Evolutionary conservation across 2,329 filamentous ascomycete species (phyloP), one percentile per base, ranked within the genome.

Genomic region (Knufia fluminis): DNA sequence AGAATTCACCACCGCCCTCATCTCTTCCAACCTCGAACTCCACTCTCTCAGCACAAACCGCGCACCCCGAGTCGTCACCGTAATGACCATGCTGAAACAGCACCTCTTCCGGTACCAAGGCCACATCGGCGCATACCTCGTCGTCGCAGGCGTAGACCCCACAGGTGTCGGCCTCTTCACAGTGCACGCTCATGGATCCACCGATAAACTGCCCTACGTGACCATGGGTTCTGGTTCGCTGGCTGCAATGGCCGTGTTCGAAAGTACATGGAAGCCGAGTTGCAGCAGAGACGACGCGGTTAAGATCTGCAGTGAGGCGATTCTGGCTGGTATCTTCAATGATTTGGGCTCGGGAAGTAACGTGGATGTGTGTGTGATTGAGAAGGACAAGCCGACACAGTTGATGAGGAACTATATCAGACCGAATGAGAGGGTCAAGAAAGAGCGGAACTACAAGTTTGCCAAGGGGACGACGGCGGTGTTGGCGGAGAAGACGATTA

Each of bases 41-140:
- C 92, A 98, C 76, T 80, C 91, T 49, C 84, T 98, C 62, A 96
- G 89, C 50, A 97, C 92, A 24, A 91, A 91, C 69, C 91, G 92
- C 68, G 89, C 92, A 71, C 91, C 92, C 53, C 89, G 92, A 66
- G 94, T 98, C 60, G 90, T 96, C 59, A 98, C 92, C 55, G 94
- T 90, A 77, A 98, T 98, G 92, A 98, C 92, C 46, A 84, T 98
- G 76, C 83, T 98, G 58, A 98, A 98, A 78, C 92, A 98, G 74
- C 92, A 98, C 70, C 86, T 98, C 55, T 98, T 98, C 85, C 83
- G 86, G 62, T 87, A 98, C 77, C 92, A 98, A 70, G 92, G 92
- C 60, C 80, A 98, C 74, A 95, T 98, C 60, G 92, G 94, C 60
- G 92, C 92, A 57, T 98, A 98, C 71, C 83, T 98, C 51, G 92